Evolutionary conservation across 441 rosid species (phyloP).

Genomic region (California macrophylla): DNA sequence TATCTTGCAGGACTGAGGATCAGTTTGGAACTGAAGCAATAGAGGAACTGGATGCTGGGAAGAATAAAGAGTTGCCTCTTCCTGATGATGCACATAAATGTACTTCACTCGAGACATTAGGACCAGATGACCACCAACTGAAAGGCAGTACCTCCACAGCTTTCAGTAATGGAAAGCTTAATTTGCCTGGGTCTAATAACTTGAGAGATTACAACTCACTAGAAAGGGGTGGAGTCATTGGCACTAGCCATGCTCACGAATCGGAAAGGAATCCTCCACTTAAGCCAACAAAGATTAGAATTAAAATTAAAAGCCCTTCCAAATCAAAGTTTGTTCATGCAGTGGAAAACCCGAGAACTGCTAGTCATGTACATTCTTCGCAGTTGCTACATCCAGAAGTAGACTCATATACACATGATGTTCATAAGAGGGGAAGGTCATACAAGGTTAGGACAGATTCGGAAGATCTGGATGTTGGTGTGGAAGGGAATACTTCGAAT

Average conservation of each 20-base stretch:
- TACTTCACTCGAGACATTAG: slow-evolving; percentile 17
- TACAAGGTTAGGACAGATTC: slow-evolving; percentile 21
- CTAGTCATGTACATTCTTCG: slow-evolving; percentile 23
- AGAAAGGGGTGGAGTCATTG: slow-evolving; percentile 22
- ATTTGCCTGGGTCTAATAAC: slow-evolving; percentile 18
- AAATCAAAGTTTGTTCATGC: slow-evolving; percentile 22
- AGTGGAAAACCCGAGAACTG: slow-evolving; percentile 27
- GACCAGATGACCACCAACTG: slow-evolving; percentile 16
- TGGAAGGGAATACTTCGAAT: slow-evolving; percentile 26
- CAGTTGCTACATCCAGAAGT: slow-evolving; percentile 19
- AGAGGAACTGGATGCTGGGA: slow-evolving; percentile 21
- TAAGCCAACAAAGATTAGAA: slow-evolving; percentile 45
- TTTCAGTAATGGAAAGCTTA: slow-evolving; percentile 13
- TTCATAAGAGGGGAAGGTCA: slow-evolving; percentile 19
- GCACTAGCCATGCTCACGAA: slow-evolving; percentile 29
- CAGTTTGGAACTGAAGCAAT: slow-evolving; percentile 24
- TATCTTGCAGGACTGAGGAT: slow-evolving; percentile 46
- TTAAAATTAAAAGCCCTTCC: slow-evolving; percentile 37
- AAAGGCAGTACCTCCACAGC: slow-evolving; percentile 22
- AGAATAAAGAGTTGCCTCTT: slow-evolving; percentile 18
- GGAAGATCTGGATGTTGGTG: slow-evolving; percentile 21
- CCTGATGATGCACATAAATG: slow-evolving; percentile 21
- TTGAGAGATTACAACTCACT: slow-evolving; percentile 15
- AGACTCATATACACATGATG: slow-evolving; percentile 11
- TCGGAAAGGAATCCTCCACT: slow-evolving; percentile 35